Percentiles rank a stretch among this genome's conserved stretches.
Evolutionary conservation across 2,329 filamentous ascomycete genomes (phyloP).

Genomic region (Fonsecaea pedrosoi): DNA sequence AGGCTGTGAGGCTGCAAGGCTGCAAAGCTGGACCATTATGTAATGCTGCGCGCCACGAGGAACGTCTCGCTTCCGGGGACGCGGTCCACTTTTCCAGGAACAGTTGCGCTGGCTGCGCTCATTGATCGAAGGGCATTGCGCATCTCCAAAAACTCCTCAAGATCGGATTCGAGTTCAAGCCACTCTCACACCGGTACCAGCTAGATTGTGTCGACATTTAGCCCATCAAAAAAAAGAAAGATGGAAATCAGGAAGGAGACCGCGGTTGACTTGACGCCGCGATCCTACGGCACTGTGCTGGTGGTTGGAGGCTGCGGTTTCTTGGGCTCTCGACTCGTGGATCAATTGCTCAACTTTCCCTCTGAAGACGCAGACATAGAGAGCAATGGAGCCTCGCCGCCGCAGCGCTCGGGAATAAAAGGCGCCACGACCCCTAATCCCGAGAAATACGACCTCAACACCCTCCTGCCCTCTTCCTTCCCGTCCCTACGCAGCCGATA

Average conservation of each 20-base stretch:
- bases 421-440: conserved; percentile 43
- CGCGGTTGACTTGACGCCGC: conserved; percentile 38
- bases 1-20: not conserved
- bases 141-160: not conserved
- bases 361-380: conserved; percentile 45
- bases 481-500: conserved; percentile 50
- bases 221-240: not conserved
- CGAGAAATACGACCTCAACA: conserved; percentile 31
- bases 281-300: conserved; percentile 71
- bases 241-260: conserved; percentile 18
- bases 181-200: not conserved
- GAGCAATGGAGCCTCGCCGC: conserved; percentile 9
- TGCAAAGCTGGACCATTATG: not conserved
- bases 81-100: conserved; percentile 31
- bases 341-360: conserved; percentile 70
- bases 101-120: conserved; percentile 1
- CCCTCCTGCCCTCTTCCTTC: conserved; percentile 47
- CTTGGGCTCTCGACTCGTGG: conserved; percentile 81
- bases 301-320: conserved; percentile 86
- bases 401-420: conserved; percentile 26
- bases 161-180: not conserved
- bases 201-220: not conserved
- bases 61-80: conserved; percentile 12
- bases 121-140: not conserved
- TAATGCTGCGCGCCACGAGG: conserved; percentile 25